A percentile compares a stretch with the other conserved stretches of the same genome.
phyloP scores from a whole-genome alignment of 108 stramenopile genomes.

The Cyclotella kingstonii region DNA sequence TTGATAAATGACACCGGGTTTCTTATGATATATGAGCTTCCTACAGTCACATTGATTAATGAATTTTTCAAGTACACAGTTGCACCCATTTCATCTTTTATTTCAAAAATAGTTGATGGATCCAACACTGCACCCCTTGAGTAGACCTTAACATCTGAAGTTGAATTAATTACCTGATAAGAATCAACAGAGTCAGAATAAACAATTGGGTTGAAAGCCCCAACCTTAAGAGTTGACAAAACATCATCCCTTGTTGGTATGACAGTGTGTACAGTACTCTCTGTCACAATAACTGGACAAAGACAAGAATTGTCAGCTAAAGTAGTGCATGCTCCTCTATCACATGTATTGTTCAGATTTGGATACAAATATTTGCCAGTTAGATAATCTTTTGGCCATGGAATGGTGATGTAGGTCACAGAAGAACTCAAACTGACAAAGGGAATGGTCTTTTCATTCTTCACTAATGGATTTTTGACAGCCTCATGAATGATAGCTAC shows the following conservation, averaged over 20 bases:
- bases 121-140: too few species aligned
- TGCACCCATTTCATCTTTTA: conserved; percentile 35
- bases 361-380: conserved; percentile 15
- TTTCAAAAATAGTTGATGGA: conserved; percentile 32
- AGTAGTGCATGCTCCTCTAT: conserved; percentile 2
- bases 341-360: conserved; percentile 28
- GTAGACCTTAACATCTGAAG: background rate
- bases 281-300: conserved; percentile 31
- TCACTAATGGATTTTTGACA: too few species aligned
- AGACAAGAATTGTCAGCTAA: conserved; percentile 26
- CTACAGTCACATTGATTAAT: conserved; percentile 8
- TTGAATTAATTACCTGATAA: conserved; percentile 1
- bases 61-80: conserved; percentile 41
- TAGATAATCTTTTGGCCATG: conserved; percentile 25
- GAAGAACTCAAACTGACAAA: conserved; percentile 13
- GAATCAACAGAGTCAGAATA: conserved; percentile 1
- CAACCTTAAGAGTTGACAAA: conserved; percentile 18
- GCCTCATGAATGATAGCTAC: too few species aligned
- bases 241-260: conserved; percentile 19
- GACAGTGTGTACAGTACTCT: conserved; percentile 21
- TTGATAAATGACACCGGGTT: conserved; percentile 13
- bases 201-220: conserved; percentile 20
- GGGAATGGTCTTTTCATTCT: background rate
- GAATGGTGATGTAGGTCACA: conserved; percentile 16
- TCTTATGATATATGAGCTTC: conserved; percentile 8